Percentiles rank a stretch among this genome's conserved stretches.
Evolutionary conservation across 1,284 basidiomycete species (phyloP).

Genomic region (Fistulinella cinereoalba): DNA sequence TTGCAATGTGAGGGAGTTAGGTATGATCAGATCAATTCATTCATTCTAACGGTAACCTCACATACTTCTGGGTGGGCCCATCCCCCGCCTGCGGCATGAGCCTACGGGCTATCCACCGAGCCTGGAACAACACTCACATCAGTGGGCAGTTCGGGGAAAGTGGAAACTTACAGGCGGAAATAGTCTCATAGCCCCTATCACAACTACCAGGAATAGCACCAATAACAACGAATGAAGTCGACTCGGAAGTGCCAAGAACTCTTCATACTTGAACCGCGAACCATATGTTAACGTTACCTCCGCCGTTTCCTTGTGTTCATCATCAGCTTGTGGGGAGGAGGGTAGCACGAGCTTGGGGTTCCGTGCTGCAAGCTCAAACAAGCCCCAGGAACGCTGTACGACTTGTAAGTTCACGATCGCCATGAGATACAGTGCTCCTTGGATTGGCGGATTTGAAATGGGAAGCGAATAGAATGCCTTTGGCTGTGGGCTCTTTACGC

Average conservation of each 20-base stretch:
- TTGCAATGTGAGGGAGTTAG: conserved; percentile 4
- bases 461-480: conserved; percentile 49
- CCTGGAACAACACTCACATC: conserved; percentile 34
- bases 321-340: conserved; percentile 1
- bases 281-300: conserved; percentile 50
- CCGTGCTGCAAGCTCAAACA: conserved; percentile 46
- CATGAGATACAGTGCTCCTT: conserved; percentile 68
- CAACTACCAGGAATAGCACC: conserved; percentile 16
- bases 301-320: conserved; percentile 15
- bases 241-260: conserved; percentile 54
- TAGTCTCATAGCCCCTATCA: conserved; percentile 15
- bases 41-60: background rate
- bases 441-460: conserved; percentile 42
- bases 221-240: conserved; percentile 42
- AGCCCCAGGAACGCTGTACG: conserved; percentile 77
- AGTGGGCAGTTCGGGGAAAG: background rate
- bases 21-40: conserved; percentile 4
- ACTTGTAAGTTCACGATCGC: conserved; percentile 57
- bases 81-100: conserved; percentile 53
- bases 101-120: conserved; percentile 46
- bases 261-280: conserved; percentile 68
- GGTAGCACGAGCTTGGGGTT: conserved; percentile 20
- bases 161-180: conserved; percentile 25
- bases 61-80: conserved; percentile 62
- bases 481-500: conserved; percentile 37